A percentile compares a stretch with the other conserved stretches of the same genome.
Conservation (phyloP, 2,329 filamentous ascomycete genomes). For the Plectosphaerella sp. region DNA sequence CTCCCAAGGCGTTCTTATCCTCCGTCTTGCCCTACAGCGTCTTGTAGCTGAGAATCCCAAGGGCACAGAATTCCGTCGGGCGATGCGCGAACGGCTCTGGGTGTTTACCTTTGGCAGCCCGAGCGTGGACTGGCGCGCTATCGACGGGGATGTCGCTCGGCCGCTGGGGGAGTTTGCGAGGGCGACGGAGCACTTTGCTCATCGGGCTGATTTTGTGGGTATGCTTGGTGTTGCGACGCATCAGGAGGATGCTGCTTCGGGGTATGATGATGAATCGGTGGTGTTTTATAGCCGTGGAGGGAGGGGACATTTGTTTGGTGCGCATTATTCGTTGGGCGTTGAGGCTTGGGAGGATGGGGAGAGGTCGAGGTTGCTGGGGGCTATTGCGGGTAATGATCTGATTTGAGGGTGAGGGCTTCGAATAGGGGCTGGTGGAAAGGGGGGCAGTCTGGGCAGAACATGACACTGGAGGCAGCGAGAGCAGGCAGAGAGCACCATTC, state of each 20-base stretch:
- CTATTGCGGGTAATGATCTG: not conserved
- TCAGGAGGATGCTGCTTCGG: not conserved
- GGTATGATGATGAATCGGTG: not conserved
- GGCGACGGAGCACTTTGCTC: conserved; percentile 8
- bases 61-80: not conserved
- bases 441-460: too few relatives aligned
- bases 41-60: not conserved
- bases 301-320: not conserved
- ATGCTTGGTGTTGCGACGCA: conserved; percentile 6
- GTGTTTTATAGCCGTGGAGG: not conserved
- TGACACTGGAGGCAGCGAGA: too few relatives aligned
- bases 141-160: not conserved
- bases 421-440: not conserved
- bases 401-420: not conserved
- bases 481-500: too few relatives aligned
- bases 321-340: not conserved
- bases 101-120: conserved; percentile 6
- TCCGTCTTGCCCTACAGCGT: conserved; percentile 4
- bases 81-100: not conserved
- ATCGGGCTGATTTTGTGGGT: conserved; percentile 6
- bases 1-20: conserved; percentile 6
- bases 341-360: not conserved
- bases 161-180: conserved; percentile 1
- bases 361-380: not conserved
- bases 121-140: conserved; percentile 7